phyloP scores from a whole-genome alignment of 2,329 filamentous ascomycete species.

The Talaromyces sp. region DNA sequence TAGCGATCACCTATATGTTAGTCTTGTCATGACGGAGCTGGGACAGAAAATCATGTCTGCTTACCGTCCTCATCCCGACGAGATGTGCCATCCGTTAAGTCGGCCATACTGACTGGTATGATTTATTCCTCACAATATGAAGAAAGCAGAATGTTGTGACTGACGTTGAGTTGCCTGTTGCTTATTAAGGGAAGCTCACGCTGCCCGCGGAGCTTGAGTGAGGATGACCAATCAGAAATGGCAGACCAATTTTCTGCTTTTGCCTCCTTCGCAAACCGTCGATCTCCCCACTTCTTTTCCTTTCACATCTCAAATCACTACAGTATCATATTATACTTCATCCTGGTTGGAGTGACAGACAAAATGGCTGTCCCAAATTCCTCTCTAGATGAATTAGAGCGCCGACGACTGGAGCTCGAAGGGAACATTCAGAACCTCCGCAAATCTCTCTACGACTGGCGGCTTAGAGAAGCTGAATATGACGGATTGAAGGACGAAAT shows the following conservation, averaged over 20 bases:
- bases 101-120: slow-evolving; percentile 23
- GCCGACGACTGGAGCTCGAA: slow-evolving; percentile 69
- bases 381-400: slow-evolving; percentile 64
- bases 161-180: not conserved
- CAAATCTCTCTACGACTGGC: slow-evolving; percentile 78
- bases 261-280: slow-evolving; percentile 15
- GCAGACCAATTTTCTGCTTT: not conserved
- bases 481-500: slow-evolving; percentile 83
- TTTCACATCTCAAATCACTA: slow-evolving; percentile 14
- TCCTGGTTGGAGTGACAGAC: not conserved
- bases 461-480: slow-evolving; percentile 86
- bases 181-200: not conserved
- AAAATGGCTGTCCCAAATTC: slow-evolving; percentile 39
- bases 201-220: slow-evolving; percentile 6
- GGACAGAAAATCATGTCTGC: slow-evolving; percentile 1
- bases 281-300: not conserved
- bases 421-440: slow-evolving; percentile 67
- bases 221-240: slow-evolving; percentile 17
- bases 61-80: slow-evolving; percentile 42
- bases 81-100: slow-evolving; percentile 27
- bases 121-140: not conserved
- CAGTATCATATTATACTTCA: not conserved
- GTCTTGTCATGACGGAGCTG: not conserved
- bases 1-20: slow-evolving; percentile 21
- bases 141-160: not conserved